Percentiles rank a stretch among this genome's conserved stretches.
phyloP scores from a whole-genome alignment of 2,329 filamentous ascomycete genomes.

The Ophiocordyceps camponoti-floridani region DNA sequence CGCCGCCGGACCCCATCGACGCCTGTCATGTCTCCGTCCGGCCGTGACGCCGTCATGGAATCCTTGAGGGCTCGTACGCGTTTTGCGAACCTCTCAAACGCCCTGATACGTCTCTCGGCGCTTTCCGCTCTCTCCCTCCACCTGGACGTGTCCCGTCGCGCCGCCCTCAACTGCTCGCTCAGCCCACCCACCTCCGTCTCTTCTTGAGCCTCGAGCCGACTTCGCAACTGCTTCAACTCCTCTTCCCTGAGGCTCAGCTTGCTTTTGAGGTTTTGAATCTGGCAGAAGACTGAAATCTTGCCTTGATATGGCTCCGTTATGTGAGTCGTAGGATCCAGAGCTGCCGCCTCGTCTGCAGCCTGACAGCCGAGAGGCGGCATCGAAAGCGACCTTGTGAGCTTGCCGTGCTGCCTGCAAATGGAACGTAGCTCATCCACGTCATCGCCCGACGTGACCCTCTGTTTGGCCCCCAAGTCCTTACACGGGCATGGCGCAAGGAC shows the following conservation, averaged over 20 bases:
- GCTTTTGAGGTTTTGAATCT: constrained; percentile 29
- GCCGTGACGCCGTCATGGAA: neutral
- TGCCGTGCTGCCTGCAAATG: constrained; percentile 18
- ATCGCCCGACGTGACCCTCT: neutral
- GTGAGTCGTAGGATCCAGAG: no score
- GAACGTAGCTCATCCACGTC: constrained; percentile 13
- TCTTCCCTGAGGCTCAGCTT: constrained; percentile 27
- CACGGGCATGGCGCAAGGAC: neutral
- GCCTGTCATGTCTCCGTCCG: no score
- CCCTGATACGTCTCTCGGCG: constrained; percentile 32
- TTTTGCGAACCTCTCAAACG: constrained; percentile 25
- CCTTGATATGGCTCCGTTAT: neutral
- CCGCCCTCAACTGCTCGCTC: constrained; percentile 26
- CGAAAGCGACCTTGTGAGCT: constrained; percentile 15
- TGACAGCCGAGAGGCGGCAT: constrained; percentile 3
- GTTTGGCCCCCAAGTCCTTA: neutral
- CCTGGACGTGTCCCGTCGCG: constrained; percentile 13
- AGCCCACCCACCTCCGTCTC: constrained; percentile 25
- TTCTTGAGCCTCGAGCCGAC: constrained; percentile 25
- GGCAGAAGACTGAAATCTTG: constrained; percentile 23
- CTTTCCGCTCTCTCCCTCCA: constrained; percentile 39
- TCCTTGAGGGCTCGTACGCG: constrained; percentile 8
- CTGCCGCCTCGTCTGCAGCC: neutral
- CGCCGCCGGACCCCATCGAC: no score
- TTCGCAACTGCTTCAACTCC: constrained; percentile 24